Conservation (phyloP, 1,139 yeast genomes). For the Yamadazyma membranifaciens region DNA sequence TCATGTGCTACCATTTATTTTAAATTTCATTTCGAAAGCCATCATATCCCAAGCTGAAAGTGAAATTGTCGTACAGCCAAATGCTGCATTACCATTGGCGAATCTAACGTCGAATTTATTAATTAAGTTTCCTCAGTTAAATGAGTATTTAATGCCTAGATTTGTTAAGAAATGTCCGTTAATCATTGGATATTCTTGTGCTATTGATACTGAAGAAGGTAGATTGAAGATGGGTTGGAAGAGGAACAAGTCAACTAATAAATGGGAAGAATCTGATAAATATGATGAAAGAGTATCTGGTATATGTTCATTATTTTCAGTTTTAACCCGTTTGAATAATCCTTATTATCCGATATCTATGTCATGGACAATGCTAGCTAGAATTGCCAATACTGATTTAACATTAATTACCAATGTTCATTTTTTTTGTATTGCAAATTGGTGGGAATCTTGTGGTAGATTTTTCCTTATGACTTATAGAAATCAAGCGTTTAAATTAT, state of each 20-base stretch:
- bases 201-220: constrained; percentile 80
- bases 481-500: constrained; percentile 64
- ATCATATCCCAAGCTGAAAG: constrained; percentile 90
- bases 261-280: constrained; percentile 76
- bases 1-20: constrained; percentile 65
- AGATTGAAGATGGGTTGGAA: constrained; percentile 87
- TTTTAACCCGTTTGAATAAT: constrained; percentile 50
- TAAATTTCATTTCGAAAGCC: constrained; percentile 82
- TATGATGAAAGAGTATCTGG: constrained; percentile 89
- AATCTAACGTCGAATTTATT: constrained; percentile 58
- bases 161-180: constrained; percentile 89
- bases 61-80: constrained; percentile 79
- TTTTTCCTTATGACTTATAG: constrained; percentile 60
- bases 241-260: constrained; percentile 45
- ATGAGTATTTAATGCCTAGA: constrained; percentile 70
- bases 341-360: constrained; percentile 30
- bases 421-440: constrained; percentile 67
- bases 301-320: constrained; percentile 77
- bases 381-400: constrained; percentile 59
- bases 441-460: constrained; percentile 88
- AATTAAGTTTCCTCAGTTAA: constrained; percentile 60
- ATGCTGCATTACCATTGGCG: constrained; percentile 80
- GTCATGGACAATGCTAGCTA: constrained; percentile 76
- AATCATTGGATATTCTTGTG: constrained; percentile 75
- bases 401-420: constrained; percentile 62